Evolutionary conservation across 164 flowering plant genomes (phyloP).

Genomic region (Macadamia tetraphylla): DNA sequence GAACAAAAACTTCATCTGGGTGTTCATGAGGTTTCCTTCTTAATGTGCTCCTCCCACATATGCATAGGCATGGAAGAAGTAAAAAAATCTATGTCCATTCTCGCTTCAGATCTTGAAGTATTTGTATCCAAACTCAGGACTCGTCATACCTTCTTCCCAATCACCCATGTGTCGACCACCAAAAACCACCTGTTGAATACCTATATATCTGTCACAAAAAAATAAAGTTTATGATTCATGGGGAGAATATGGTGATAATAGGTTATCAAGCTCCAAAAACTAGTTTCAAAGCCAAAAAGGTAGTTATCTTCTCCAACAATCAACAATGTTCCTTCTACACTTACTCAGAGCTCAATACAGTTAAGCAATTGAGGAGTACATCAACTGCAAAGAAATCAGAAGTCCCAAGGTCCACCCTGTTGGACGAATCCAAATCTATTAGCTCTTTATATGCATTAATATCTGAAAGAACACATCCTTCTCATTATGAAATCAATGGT

Average conservation of each 20-base stretch:
- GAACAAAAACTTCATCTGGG: too few species aligned
- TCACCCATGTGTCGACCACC: slow-evolving; percentile 79
- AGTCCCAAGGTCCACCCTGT: slow-evolving; percentile 97
- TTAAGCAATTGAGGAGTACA: slow-evolving; percentile 86
- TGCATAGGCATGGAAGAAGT: too few species aligned
- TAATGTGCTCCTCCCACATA: too few species aligned
- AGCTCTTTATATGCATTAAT: neutral
- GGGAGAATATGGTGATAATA: neutral
- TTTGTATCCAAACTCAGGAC: slow-evolving; percentile 70
- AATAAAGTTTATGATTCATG: neutral
- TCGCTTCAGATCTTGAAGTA: slow-evolving; percentile 61
- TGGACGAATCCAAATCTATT: slow-evolving; percentile 11
- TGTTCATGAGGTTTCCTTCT: too few species aligned
- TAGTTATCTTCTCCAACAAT: neutral
- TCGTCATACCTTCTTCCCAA: slow-evolving; percentile 94
- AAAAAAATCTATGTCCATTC: too few species aligned
- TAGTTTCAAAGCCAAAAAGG: neutral
- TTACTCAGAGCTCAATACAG: slow-evolving; percentile 85
- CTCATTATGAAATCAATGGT: too few species aligned
- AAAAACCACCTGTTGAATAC: slow-evolving; percentile 82
- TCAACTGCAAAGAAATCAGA: slow-evolving; percentile 78
- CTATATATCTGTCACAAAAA: slow-evolving; percentile 52
- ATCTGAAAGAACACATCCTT: neutral
- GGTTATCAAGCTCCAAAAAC: neutral
- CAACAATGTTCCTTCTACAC: slow-evolving; percentile 2